Conservation (phyloP, 257 asterid genomes). For the Cynanchum wilfordii region DNA sequence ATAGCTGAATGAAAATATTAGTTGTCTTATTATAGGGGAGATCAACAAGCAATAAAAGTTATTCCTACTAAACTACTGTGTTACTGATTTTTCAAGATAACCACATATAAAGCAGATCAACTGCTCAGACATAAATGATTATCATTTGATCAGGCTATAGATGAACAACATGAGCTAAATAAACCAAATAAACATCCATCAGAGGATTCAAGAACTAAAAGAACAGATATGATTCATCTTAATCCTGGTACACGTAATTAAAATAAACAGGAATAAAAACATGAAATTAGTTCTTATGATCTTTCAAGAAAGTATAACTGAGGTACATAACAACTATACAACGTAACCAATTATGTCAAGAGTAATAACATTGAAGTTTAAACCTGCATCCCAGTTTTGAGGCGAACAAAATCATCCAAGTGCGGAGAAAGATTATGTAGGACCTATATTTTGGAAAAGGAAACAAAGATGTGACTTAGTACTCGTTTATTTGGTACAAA, state of each 20-base stretch:
- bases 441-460: conserved; percentile 47
- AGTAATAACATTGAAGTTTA: background rate
- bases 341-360: background rate
- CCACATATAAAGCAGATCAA: background rate
- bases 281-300: background rate
- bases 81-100: background rate
- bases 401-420: conserved; percentile 76
- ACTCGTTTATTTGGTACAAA: background rate
- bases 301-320: background rate
- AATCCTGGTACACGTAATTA: background rate
- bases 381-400: conserved; percentile 91
- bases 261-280: background rate
- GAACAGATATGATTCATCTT: background rate
- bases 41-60: background rate
- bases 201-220: background rate
- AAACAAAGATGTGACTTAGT: background rate
- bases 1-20: background rate
- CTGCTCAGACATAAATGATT: too few relatives aligned
- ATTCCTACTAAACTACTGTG: background rate
- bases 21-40: background rate
- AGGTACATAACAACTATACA: background rate
- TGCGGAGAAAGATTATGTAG: conserved; percentile 65
- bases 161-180: background rate
- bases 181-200: background rate
- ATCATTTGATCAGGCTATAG: background rate